phyloP scores from a whole-genome alignment of 75 land plant genomes.

The Pinus albicaulis region DNA sequence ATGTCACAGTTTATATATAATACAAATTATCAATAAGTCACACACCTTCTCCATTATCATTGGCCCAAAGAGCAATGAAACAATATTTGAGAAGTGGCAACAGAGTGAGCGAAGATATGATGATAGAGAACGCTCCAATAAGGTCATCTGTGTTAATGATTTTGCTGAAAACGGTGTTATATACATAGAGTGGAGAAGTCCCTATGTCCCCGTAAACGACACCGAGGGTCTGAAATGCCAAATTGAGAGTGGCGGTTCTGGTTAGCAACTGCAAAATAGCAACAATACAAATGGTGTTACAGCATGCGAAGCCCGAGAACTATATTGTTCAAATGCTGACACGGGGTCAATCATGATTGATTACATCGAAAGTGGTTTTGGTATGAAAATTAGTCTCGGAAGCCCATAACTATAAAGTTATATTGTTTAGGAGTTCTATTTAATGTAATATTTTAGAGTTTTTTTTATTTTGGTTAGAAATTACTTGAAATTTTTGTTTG shows the following conservation, averaged over 20 bases:
- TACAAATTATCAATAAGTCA: no score
- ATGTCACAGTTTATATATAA: no score
- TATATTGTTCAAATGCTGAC: no score
- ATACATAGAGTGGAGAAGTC: slow-evolving; percentile 79
- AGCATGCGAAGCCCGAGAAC: slow-evolving; percentile 12
- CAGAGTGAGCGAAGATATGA: slow-evolving; percentile 69
- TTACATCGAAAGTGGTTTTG: no score
- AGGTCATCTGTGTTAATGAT: slow-evolving; percentile 45
- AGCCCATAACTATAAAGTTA: no score
- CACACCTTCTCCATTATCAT: slow-evolving; percentile 71
- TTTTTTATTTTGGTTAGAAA: no score
- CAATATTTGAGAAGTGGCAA: slow-evolving; percentile 71
- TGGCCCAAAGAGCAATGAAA: slow-evolving; percentile 67
- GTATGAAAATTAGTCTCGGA: no score
- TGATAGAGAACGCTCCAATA: slow-evolving; percentile 65
- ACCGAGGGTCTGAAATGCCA: slow-evolving; percentile 76
- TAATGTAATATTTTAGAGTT: no score
- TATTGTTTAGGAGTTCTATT: no score
- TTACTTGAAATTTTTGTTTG: no score
- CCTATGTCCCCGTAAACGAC: slow-evolving; percentile 81
- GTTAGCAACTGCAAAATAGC: background rate
- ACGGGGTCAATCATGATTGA: no score
- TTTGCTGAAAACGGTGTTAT: slow-evolving; percentile 49
- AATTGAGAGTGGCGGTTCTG: slow-evolving; percentile 20
- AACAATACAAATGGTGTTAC: background rate